phyloP scores from a whole-genome alignment of 768 basidiomycete genomes.

The Leccinum disarticulatum region DNA sequence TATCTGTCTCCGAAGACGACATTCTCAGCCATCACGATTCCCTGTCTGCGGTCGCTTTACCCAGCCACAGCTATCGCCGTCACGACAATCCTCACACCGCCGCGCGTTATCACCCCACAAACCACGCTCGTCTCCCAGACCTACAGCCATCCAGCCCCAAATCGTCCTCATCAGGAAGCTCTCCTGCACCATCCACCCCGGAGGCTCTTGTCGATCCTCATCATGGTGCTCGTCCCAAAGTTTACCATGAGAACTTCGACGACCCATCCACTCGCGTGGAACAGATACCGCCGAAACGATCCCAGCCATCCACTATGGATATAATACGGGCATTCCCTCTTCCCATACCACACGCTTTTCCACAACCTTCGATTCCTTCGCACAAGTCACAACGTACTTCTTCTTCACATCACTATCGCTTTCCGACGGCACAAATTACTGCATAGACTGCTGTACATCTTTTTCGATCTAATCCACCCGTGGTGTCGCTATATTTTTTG shows the following conservation, averaged over 20 bases:
- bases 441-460: constrained; percentile 17
- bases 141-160: constrained; percentile 43
- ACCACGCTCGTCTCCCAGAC: constrained; percentile 38
- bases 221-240: constrained; percentile 22
- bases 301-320: constrained; percentile 40
- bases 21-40: constrained; percentile 47
- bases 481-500: constrained; percentile 38
- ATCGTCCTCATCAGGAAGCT: constrained; percentile 36
- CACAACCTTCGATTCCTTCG: constrained; percentile 20
- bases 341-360: constrained; percentile 34
- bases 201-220: constrained; percentile 24
- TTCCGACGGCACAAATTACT: constrained; percentile 22
- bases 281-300: constrained; percentile 23
- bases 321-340: constrained; percentile 50
- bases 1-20: constrained; percentile 63
- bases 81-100: constrained; percentile 24
- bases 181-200: constrained; percentile 35
- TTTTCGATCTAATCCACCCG: constrained; percentile 7
- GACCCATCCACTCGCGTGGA: constrained; percentile 30
- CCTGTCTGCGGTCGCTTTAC: constrained; percentile 31
- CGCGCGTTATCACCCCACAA: constrained; percentile 17
- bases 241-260: constrained; percentile 28
- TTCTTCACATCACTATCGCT: constrained; percentile 25
- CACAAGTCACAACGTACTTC: constrained; percentile 28
- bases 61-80: constrained; percentile 29